Base-by-base conservation (phyloP, 257 asterid genomes). In the Ilex asprella region DNA sequence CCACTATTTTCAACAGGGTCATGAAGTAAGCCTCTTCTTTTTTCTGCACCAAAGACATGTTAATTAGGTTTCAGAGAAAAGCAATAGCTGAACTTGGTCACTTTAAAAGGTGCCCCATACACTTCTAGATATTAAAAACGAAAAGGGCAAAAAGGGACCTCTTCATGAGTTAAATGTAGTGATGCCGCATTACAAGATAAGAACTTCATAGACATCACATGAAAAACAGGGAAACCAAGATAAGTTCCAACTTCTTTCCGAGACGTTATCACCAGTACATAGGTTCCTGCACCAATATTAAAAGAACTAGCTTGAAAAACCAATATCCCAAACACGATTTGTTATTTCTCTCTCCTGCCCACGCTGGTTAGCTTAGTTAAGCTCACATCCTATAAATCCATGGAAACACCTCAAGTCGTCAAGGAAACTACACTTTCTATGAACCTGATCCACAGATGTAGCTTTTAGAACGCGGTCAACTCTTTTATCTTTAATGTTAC, bases 121-220 rank as follows among this genome's bases (percentile, higher is more conserved):
- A 46, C 15, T 46, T 10, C 52, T 46, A 7, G 52, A 10, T 46
- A 54, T 6, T 21, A n/a, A 30, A 5, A 11, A 5, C 51, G 47
- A 39, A 46, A 58, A 47, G 50, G 31, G 64, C 55, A 27, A 47
- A 75, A 63, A 16, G 74, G 61, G 74, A 92, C 99, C 79, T 89
- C 95, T 75, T 82, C 77, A 73, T 49, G 70, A 55, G 90, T 81
- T 76, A 93, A 74, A 67, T 64, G 59, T 62, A 67, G 79, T 60
- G 96, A 83, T 47, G 88, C 88, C 78, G 78, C 89, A 27, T 87
- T 83, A 83, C 97, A 93, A 65, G 87, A 79, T 35, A 93, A 79
- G 62, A 89, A 82, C 85, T 75, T 84, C 97, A 89, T 85, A 39
- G 96, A 79, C 50, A 83, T 82, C 72, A 81, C 92, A 31, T 67